Evolutionary conservation across 116 monocot genomes (phyloP).

Genomic region (Cymodocea nodosa): DNA sequence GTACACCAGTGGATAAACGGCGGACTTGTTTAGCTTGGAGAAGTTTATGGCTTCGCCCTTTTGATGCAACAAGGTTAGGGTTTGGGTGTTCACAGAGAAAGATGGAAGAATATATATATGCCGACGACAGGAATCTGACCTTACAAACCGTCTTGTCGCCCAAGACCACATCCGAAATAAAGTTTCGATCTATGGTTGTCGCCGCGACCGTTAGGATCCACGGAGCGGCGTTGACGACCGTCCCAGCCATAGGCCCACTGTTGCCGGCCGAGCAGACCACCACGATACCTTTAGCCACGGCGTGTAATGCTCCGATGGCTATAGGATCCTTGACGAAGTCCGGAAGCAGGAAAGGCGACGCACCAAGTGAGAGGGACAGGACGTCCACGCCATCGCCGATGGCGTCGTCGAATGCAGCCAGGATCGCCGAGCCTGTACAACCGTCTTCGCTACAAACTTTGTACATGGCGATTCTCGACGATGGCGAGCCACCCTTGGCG

Average conservation of each 20-base stretch:
- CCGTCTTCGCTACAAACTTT: constrained; percentile 31
- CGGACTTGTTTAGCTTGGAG: constrained; percentile 46
- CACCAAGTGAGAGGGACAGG: constrained; percentile 65
- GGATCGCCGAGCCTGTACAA: constrained; percentile 52
- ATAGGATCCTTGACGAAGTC: constrained; percentile 51
- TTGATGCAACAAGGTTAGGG: neutral
- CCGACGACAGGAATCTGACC: constrained; percentile 9
- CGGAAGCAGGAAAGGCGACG: constrained; percentile 16
- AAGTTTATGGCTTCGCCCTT: constrained; percentile 73
- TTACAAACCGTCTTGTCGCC: constrained; percentile 38
- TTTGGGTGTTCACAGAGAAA: neutral
- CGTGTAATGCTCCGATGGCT: constrained; percentile 72
- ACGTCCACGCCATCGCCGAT: constrained; percentile 60
- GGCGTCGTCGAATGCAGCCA: constrained; percentile 60
- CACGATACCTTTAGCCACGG: constrained; percentile 46
- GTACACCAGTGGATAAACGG: constrained; percentile 48
- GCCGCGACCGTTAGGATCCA: constrained; percentile 86
- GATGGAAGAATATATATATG: neutral
- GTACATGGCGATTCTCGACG: constrained; percentile 58
- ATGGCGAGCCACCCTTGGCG: constrained; percentile 47
- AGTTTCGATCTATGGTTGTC: constrained; percentile 49
- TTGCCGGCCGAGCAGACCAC: constrained; percentile 83
- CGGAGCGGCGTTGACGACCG: constrained; percentile 52
- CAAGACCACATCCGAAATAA: constrained; percentile 51
- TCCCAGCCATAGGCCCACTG: constrained; percentile 29